Evolutionary conservation across 345 rosid species (phyloP), one percentile per base, ranked within the genome.

Genomic region (Schrenkiella parvula): DNA sequence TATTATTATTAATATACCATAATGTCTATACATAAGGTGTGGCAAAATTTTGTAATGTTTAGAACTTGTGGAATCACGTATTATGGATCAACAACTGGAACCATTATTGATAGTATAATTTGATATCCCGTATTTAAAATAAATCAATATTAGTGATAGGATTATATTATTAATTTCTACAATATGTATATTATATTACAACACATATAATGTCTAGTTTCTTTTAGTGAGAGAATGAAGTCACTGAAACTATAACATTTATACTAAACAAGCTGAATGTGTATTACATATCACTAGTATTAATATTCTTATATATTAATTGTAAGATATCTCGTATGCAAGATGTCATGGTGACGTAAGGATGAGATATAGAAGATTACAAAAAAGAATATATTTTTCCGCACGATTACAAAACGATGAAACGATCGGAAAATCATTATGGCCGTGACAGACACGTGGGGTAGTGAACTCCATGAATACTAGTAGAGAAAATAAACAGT

Each of bases 261-360:
- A 38, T 25, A 34, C 31, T 15, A 23, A 14, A 46, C 13, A n/a
- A 46, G 46, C 28, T 48, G 35, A 50, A 32, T 50, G 2, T 11
- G 42, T 37, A 22, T 71, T 32, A 69, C 56, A 44, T 44, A 3
- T 35, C 37, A 18, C 39, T 70, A 17, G 6, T 60, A 39, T 21
- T 56, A 1, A 8, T 15, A 22, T 62, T 35, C 3, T 9, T 62
- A 4, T n/a, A n/a, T n/a, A n/a, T 50, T 28, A 29, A 59, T 17
- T 26, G 34, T 39, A 28, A 50, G 54, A 28, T 19, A 57, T 65
- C 43, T 57, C 66, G 0, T 74, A 58, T 66, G 67, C 9, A 58
- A 21, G 68, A 70, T 76, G 79, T 70, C 79, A 76, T 46, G 54
- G 47, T 70, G 65, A 70, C 65, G 66, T n/a, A 10, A 54, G 34